Percentiles rank a stretch among this genome's conserved stretches.
Evolutionary conservation across 73 alveolate genomes (phyloP).

Genomic region (Chromera velia): DNA sequence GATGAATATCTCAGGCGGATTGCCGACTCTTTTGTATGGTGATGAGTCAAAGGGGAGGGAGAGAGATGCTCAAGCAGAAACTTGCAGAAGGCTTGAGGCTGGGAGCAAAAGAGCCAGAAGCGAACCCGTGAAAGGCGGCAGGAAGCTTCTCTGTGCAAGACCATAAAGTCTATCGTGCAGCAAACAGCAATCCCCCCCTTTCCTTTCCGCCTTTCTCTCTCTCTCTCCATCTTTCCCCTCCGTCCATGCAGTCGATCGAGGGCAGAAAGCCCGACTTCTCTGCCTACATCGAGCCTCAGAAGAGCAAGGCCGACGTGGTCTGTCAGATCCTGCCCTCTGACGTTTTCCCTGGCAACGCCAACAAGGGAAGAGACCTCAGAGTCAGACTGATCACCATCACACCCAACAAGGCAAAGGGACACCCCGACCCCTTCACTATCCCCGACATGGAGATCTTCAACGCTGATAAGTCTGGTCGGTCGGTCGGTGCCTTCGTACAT

Average conservation of each 20-base stretch:
- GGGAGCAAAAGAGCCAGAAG: too few relatives aligned
- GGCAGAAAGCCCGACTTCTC: constrained; percentile 40
- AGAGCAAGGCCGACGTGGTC: constrained; percentile 37
- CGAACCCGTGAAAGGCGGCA: too few relatives aligned
- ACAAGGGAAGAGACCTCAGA: constrained; percentile 50
- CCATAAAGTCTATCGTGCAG: too few relatives aligned
- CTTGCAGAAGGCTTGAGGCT: too few relatives aligned
- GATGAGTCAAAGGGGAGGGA: too few relatives aligned
- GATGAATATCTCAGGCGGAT: too few relatives aligned
- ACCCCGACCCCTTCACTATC: not conserved
- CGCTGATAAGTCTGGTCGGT: not conserved
- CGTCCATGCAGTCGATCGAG: constrained; percentile 16
- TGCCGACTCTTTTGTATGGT: too few relatives aligned
- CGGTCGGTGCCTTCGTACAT: not conserved
- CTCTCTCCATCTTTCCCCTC: too few relatives aligned
- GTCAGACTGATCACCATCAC: constrained; percentile 22
- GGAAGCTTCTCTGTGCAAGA: too few relatives aligned
- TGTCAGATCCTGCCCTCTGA: constrained; percentile 12
- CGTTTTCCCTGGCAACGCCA: constrained; percentile 22
- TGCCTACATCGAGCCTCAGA: constrained; percentile 43
- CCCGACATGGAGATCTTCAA: not conserved
- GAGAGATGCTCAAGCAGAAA: too few relatives aligned
- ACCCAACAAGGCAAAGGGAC: not conserved
- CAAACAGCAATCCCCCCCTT: not conserved
- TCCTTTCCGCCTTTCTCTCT: not conserved